Conservation (phyloP, 169 alveolate genomes). For the Amoebophrya sp. region DNA sequence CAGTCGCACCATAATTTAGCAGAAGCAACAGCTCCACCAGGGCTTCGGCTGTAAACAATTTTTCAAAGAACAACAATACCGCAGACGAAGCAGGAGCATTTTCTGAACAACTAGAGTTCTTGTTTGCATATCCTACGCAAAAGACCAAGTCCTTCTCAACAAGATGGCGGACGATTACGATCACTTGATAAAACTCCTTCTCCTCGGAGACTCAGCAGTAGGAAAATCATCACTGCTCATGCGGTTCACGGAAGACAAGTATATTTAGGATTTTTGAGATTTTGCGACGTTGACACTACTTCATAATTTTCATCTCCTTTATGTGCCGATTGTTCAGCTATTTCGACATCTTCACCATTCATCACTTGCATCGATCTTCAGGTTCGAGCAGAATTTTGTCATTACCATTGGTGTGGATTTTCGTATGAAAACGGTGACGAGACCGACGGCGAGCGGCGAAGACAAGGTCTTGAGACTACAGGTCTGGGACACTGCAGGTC, state of each 20-base stretch:
- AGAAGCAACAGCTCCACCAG: too few species aligned
- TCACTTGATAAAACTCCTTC: neutral
- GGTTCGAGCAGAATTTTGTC: conserved; percentile 55
- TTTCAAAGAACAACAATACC: too few species aligned
- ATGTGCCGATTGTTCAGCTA: neutral
- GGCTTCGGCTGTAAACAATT: too few species aligned
- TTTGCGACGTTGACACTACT: neutral
- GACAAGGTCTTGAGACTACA: conserved; percentile 73
- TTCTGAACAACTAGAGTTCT: neutral
- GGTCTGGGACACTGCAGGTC: conserved; percentile 97
- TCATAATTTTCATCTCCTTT: neutral
- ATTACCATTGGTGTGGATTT: conserved; percentile 72
- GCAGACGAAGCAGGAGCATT: too few species aligned
- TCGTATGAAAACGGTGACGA: conserved; percentile 72
- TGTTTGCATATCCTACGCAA: neutral
- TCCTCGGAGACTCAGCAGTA: neutral
- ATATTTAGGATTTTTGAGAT: too few species aligned
- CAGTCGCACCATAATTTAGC: too few species aligned
- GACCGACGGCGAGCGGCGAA: too few species aligned
- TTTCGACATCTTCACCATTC: too few species aligned
- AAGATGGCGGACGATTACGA: conserved; percentile 14
- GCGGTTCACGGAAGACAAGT: conserved; percentile 32
- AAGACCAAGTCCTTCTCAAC: neutral
- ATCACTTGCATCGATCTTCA: too few species aligned
- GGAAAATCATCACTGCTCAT: conserved; percentile 36